Evolutionary conservation across 768 basidiomycete species (phyloP).

Genomic region (Boletus huronensis): DNA sequence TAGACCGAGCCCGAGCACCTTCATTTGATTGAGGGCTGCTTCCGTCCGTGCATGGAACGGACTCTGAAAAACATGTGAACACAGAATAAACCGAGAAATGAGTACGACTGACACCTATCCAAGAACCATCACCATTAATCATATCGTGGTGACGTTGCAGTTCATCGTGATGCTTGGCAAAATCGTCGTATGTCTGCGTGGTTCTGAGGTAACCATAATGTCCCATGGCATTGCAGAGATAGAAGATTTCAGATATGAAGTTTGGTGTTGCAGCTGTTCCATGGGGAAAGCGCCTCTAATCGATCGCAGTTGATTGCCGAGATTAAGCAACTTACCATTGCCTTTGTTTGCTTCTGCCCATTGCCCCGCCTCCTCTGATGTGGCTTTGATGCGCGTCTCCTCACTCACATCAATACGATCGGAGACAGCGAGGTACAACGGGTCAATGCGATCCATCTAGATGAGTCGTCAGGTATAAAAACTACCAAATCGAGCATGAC

Average conservation of each 20-base stretch:
- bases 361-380: constrained; percentile 75
- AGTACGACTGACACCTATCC: constrained; percentile 65
- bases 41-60: constrained; percentile 76
- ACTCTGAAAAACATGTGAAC: constrained; percentile 40
- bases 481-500: background rate
- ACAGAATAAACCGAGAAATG: background rate
- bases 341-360: constrained; percentile 60
- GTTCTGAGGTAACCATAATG: constrained; percentile 88
- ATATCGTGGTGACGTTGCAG: constrained; percentile 73
- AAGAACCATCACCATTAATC: constrained; percentile 71
- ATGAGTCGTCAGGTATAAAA: constrained; percentile 2
- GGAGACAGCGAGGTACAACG: constrained; percentile 72
- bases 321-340: constrained; percentile 35
- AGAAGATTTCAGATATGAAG: constrained; percentile 96
- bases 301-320: background rate
- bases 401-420: constrained; percentile 74
- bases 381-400: constrained; percentile 92
- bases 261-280: constrained; percentile 63
- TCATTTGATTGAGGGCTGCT: constrained; percentile 70
- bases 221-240: constrained; percentile 78
- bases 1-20: constrained; percentile 41
- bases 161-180: constrained; percentile 73
- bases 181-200: constrained; percentile 69
- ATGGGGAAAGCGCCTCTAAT: background rate
- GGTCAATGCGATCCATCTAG: constrained; percentile 90